Evolutionary conservation across 495 filamentous ascomycete species (phyloP).

Genomic region (Xylaria curta): DNA sequence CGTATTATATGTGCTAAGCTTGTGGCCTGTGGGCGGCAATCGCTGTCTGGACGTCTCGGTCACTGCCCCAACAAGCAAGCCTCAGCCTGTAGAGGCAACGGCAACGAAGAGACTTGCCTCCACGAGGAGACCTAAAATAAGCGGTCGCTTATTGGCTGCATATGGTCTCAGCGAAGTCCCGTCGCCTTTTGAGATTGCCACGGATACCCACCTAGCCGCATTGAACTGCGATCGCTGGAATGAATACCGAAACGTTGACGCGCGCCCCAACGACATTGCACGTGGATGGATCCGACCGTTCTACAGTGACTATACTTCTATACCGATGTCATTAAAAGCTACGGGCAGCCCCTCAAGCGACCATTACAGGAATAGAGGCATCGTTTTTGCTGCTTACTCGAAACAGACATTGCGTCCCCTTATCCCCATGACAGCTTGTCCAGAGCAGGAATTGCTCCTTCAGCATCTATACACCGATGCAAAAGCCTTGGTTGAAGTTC

Average conservation of each 20-base stretch:
- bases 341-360: background rate
- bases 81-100: background rate
- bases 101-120: background rate
- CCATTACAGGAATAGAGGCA: constrained; percentile 38
- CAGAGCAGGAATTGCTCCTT: constrained; percentile 28
- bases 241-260: constrained; percentile 42
- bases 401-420: constrained; percentile 28
- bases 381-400: constrained; percentile 50
- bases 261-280: constrained; percentile 38
- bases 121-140: constrained; percentile 23
- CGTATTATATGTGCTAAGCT: constrained; percentile 26
- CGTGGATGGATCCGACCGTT: constrained; percentile 48
- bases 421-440: constrained; percentile 24
- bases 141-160: constrained; percentile 48
- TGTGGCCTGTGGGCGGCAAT: constrained; percentile 24
- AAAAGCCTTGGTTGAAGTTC: constrained; percentile 44
- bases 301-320: constrained; percentile 36
- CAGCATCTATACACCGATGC: constrained; percentile 40
- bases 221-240: constrained; percentile 45
- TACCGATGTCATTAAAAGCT: background rate
- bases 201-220: constrained; percentile 42
- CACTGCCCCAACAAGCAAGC: background rate
- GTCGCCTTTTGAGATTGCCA: constrained; percentile 47
- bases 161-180: constrained; percentile 42
- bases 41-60: background rate